Evolutionary conservation across 1,284 basidiomycete species (phyloP).

Genomic region (Pascua sp.): DNA sequence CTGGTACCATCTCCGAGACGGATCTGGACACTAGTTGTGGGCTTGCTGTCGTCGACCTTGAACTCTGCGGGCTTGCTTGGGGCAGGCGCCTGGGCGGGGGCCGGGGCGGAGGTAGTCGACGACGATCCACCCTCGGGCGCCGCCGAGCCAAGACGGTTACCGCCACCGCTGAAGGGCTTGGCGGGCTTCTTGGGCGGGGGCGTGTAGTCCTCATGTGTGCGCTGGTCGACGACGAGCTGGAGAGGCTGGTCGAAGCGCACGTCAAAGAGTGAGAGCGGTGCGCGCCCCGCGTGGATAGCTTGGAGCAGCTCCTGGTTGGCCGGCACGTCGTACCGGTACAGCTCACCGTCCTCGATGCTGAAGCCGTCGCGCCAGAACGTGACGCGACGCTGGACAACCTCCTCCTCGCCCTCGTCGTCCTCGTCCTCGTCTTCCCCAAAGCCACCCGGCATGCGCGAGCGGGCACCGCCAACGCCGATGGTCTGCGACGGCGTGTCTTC

Average conservation of each 20-base stretch:
- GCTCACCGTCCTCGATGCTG: slow-evolving; percentile 82
- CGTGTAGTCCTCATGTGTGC: slow-evolving; percentile 70
- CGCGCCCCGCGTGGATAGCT: slow-evolving; percentile 77
- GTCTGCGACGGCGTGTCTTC: slow-evolving; percentile 62
- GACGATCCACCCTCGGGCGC: slow-evolving; percentile 1
- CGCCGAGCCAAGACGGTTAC: slow-evolving; percentile 69
- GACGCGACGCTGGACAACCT: slow-evolving; percentile 66
- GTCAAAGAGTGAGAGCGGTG: slow-evolving; percentile 74
- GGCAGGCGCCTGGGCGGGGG: slow-evolving; percentile 8
- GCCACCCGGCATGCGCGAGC: slow-evolving; percentile 8
- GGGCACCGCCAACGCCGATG: background rate
- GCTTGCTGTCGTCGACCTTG: slow-evolving; percentile 56
- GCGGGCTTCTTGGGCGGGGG: slow-evolving; percentile 51
- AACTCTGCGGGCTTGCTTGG: slow-evolving; percentile 16
- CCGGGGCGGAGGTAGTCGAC: slow-evolving; percentile 19
- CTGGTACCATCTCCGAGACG: slow-evolving; percentile 82
- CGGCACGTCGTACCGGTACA: slow-evolving; percentile 82
- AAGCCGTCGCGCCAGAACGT: slow-evolving; percentile 96
- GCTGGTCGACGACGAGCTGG: slow-evolving; percentile 74
- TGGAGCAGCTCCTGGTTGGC: slow-evolving; percentile 68
- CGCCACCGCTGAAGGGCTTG: slow-evolving; percentile 66
- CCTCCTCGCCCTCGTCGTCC: slow-evolving; percentile 54
- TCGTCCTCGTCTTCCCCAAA: slow-evolving; percentile 11
- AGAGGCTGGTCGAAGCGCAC: slow-evolving; percentile 77
- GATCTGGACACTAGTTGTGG: slow-evolving; percentile 85